Conservation (phyloP, 176 grass and related monocot genomes). For the Raddia distichophylla region DNA sequence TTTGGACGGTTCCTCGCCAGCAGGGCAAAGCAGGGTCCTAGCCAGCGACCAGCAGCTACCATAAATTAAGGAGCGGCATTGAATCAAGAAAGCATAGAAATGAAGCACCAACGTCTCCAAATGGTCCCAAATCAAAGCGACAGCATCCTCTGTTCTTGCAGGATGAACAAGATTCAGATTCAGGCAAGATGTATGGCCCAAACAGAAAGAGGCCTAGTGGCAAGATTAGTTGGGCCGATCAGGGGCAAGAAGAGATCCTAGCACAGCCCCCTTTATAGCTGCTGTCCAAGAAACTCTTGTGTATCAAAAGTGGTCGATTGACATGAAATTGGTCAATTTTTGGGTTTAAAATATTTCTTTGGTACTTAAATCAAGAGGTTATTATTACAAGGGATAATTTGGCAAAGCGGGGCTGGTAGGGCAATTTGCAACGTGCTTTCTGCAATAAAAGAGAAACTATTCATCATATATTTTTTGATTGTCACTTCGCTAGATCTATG, state of each 20-base stretch:
- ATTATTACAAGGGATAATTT: too few species aligned
- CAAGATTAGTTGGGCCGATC: neutral
- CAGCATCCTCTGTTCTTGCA: neutral
- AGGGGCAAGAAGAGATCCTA: too few species aligned
- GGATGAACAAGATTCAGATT: conserved; percentile 1
- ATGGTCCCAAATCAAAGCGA: neutral
- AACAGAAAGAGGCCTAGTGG: neutral
- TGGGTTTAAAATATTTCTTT: too few species aligned
- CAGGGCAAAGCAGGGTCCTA: conserved; percentile 4
- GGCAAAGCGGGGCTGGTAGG: too few species aligned
- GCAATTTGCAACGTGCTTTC: too few species aligned
- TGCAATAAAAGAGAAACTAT: too few species aligned
- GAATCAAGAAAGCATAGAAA: neutral
- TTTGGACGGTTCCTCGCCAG: conserved; percentile 36
- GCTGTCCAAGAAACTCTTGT: neutral
- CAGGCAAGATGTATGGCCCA: neutral
- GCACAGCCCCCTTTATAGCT: too few species aligned
- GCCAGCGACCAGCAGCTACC: neutral
- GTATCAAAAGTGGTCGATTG: too few species aligned
- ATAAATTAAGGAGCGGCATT: neutral
- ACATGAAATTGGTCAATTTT: too few species aligned
- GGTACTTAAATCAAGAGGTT: too few species aligned
- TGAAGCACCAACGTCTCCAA: neutral
- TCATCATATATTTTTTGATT: too few species aligned
- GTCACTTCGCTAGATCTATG: too few species aligned